Evolutionary conservation across 1,139 yeast species (phyloP), one percentile per base, ranked within the genome.

Genomic region (Yamadazyma atlantica): DNA sequence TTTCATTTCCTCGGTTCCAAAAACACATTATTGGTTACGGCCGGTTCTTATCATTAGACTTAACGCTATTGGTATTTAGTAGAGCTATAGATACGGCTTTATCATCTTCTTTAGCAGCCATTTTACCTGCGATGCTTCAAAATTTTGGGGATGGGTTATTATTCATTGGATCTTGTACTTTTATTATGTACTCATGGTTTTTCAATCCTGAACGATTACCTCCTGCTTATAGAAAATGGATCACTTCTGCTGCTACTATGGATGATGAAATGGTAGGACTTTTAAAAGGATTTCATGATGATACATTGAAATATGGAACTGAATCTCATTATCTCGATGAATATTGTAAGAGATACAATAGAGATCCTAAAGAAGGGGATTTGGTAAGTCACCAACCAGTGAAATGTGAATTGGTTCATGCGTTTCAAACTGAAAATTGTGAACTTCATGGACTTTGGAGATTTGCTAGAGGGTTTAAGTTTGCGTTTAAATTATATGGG

Each of bases 171-270:
- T 56, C 68, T 23, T 53, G 64, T 44, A 40, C 59, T 10, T 51
- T 57, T 15, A 64, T 65, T 31, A 65, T 65, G 71, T 63, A 50
- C 42, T 46, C 63, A 21, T 65, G 71, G 71, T 64, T 65, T 44
- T 64, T 43, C 42, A 37, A 51, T 32, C 69, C 68, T 2, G 48
- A 55, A 6, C 46, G 49, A 14, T 49, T 65, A 18, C 70, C 70
- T 12, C 69, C 69, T 1, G 59, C 65, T n/a, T 65, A 65, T 41
- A 48, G 61, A 22, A 57, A 59, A 37, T 65, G 71, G 71, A 64
- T 65, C 41, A 64, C 71, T 4, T 57, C 65, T n/a, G 71, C 71
- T 14, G 71, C 71, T 7, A 60, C 60, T 40, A 64, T 65, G 71
- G 71, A 65, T 43, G 49, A 50, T 17, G 69, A 62, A 33, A 38